Base-by-base conservation (phyloP, 768 basidiomycete genomes). In the Leccinum ochraceum region DNA sequence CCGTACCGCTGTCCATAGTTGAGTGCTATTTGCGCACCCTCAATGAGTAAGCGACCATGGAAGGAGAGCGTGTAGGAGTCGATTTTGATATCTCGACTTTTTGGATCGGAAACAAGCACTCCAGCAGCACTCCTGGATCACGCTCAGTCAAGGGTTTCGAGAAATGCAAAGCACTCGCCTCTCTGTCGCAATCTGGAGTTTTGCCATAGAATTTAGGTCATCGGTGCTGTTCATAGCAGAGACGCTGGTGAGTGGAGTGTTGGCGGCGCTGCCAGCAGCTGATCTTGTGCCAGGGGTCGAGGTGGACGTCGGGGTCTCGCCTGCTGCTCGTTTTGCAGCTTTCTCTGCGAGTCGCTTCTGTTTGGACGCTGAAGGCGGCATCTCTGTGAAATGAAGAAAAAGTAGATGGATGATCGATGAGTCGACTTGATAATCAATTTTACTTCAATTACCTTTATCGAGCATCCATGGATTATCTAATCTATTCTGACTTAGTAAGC, bases 41-140 rank as follows among this genome's bases (percentile, higher is more conserved):
- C 86, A 59, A 92, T 81, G 62, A 92, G 82, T 30, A 96, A 80
- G 53, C 97, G 85, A 24, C 97, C 97, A 69, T 99, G 97, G 84
- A 98, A 99, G 3, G 95, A 97, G 37, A 99, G 84, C 0, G 95
- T 97, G 75, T 87, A 99, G 24, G 88, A 83, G 70, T 97, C 94
- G 68, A 98, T 95, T 79, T 98, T 98, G 83, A 99, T 90, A 80
- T 99, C 97, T 58, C 97, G 89, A 54, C 89, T 85, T 75, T 98
- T 95, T 50, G 82, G 74, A 76, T 99, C 97, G 16, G 95, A 97
- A 50, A 94, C 88, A 28, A 98, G 83, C 20, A 98, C 95, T 60
- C 97, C 97, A 26, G 90, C 83, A 17, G 94, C 89, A 68, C 90
- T 92, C 87, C 92, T 94, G 65, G 42, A 28, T 32, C 24, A 52